Evolutionary conservation across 768 basidiomycete genomes (phyloP), one percentile per base, ranked within the genome.

Genomic region (Hortiboletus flavorubellus): DNA sequence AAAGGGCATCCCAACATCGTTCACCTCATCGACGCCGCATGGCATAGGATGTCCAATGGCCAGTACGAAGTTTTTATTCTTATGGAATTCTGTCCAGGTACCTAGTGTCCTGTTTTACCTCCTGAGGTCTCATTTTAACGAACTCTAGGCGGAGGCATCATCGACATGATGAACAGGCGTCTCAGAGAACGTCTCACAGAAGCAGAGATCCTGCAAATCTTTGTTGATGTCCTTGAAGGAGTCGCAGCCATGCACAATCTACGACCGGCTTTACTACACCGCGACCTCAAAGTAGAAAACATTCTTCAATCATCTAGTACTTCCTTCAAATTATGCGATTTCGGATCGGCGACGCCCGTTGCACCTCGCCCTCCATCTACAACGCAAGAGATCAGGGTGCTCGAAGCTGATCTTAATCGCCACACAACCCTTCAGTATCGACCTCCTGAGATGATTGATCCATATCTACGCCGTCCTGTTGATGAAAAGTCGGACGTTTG

Each of bases 91-190:
- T 96, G 93, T 70, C 80, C 92, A 58, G 95, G 94, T 87, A 66
- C 60, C 80, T 26, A 52, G 49, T 39, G 6, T 47, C 18, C 23
- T 21, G 14, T 45, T 53, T 15, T 46, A 3, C 7, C 11, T 44
- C 44, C 35, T 29, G 35, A 39, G 38, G 64, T 40, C 64, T 59
- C 45, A 59, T 51, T 48, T 38, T 29, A 42, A 38, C 50, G 14
- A 33, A 48, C 12, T 26, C 2, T 60, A 93, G 94, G 94, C 46
- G 97, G 97, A 38, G 97, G 97, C 35, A 98, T 99, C 61, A 98
- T 99, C 72, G 97, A 99, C 75, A 94, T 98, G 88, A 94, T 99
- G 91, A 99, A 99, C 73, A 85, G 94, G 62, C 84, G 97, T 49
- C 80, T 99, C 44, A 84, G 95, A 51, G 94, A 98, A 73, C 85